Conservation (phyloP, 257 asterid species). For the Anisodus tanguticus region DNA sequence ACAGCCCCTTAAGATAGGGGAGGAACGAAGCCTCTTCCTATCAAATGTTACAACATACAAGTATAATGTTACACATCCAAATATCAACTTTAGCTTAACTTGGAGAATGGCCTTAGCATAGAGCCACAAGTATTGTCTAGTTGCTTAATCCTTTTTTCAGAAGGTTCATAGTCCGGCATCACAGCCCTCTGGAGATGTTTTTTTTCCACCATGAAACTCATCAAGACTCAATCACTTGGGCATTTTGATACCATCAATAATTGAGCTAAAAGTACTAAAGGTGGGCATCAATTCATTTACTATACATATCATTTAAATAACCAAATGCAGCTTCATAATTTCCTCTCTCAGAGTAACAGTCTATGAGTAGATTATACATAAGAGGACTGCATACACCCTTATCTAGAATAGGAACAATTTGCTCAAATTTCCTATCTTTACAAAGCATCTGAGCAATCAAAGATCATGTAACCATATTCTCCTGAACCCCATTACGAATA, state of each 20-base stretch:
- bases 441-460: conserved; percentile 50
- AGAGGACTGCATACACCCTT: no score
- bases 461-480: conserved; percentile 58
- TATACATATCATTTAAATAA: conserved; percentile 40
- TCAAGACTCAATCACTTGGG: conserved; percentile 45
- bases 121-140: conserved; percentile 49
- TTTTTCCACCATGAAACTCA: conserved; percentile 50
- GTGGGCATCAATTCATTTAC: conserved; percentile 48
- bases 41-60: conserved; percentile 52
- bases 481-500: conserved; percentile 54
- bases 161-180: conserved; percentile 43
- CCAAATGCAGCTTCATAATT: conserved; percentile 60
- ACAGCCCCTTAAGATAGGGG: conserved; percentile 29
- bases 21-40: conserved; percentile 46
- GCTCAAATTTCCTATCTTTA: no score
- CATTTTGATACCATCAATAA: conserved; percentile 50
- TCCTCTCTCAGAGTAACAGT: conserved; percentile 57
- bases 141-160: conserved; percentile 44
- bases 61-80: conserved; percentile 38
- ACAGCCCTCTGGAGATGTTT: conserved; percentile 36
- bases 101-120: conserved; percentile 56
- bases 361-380: conserved; percentile 59
- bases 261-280: no score
- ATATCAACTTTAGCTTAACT: conserved; percentile 53
- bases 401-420: no score